Percentiles rank a stretch among this genome's conserved stretches.
phyloP scores from a whole-genome alignment of 257 asterid genomes.

The Scutellaria galericulata region DNA sequence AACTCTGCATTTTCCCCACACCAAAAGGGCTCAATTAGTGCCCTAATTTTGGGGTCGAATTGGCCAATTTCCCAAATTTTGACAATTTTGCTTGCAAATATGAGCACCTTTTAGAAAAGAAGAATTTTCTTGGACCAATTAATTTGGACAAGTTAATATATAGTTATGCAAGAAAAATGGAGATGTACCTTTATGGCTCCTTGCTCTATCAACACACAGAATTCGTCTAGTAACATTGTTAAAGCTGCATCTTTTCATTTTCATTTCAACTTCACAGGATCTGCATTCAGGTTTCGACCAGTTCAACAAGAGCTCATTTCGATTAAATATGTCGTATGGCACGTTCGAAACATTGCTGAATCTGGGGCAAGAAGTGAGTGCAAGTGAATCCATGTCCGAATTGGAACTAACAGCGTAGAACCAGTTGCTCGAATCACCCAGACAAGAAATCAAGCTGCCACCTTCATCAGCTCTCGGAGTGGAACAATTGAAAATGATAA shows the following conservation, averaged over 20 bases:
- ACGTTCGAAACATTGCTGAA: conserved; percentile 38
- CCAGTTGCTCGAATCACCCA: neutral
- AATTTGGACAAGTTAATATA: too few species aligned
- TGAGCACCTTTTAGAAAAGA: too few species aligned
- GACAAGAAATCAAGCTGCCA: neutral
- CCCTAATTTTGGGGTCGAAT: too few species aligned
- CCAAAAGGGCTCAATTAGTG: too few species aligned
- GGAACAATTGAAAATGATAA: conserved; percentile 19
- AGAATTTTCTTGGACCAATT: too few species aligned
- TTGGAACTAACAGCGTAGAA: neutral
- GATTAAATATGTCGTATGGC: neutral
- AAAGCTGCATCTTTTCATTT: conserved; percentile 21
- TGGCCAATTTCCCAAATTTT: too few species aligned
- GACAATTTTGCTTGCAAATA: too few species aligned
- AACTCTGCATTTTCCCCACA: too few species aligned
- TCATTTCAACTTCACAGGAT: conserved; percentile 44
- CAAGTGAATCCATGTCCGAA: neutral
- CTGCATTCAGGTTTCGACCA: conserved; percentile 62
- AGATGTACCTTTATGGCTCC: conserved; percentile 10
- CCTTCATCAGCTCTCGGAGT: neutral
- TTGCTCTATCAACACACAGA: conserved; percentile 25
- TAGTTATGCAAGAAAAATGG: neutral
- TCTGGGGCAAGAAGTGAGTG: conserved; percentile 45
- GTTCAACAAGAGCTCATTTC: conserved; percentile 15
- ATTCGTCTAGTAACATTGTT: conserved; percentile 3